Evolutionary conservation across 768 basidiomycete genomes (phyloP).

Genomic region (Tylopilus plumbeoviolaceoides): DNA sequence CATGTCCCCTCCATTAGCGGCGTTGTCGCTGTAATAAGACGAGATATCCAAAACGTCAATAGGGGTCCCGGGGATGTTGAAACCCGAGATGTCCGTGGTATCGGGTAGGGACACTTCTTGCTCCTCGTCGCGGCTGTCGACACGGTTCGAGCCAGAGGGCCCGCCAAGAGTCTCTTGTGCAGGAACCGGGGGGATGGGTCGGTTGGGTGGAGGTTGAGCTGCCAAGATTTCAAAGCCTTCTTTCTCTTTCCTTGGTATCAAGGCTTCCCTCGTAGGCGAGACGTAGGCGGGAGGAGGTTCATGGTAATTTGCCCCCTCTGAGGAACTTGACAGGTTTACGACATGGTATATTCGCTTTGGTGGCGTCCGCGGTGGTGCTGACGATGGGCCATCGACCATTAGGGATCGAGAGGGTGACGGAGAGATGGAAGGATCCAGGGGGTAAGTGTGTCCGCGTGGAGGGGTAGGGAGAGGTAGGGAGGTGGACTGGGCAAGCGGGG

Average conservation of each 20-base stretch:
- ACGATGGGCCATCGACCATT: neutral
- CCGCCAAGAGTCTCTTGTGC: neutral
- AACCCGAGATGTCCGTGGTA: neutral
- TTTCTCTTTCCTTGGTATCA: constrained; percentile 17
- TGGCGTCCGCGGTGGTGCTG: constrained; percentile 30
- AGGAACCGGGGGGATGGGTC: constrained; percentile 19
- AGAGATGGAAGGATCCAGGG: constrained; percentile 8
- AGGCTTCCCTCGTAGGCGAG: constrained; percentile 18
- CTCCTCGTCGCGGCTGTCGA: neutral
- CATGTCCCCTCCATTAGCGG: constrained; percentile 5
- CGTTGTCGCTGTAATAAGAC: constrained; percentile 13
- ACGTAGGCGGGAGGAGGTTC: constrained; percentile 49
- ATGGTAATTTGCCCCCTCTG: constrained; percentile 14
- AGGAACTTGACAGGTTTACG: constrained; percentile 34
- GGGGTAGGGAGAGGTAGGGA: constrained; percentile 19
- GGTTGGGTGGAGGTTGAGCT: constrained; percentile 11
- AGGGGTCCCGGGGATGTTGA: constrained; percentile 20
- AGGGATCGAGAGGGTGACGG: constrained; percentile 8
- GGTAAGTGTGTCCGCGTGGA: constrained; percentile 2
- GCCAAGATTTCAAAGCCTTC: neutral
- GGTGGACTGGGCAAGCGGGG: constrained; percentile 24
- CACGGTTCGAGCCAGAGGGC: constrained; percentile 4
- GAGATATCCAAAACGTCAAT: constrained; percentile 30
- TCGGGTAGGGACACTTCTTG: neutral
- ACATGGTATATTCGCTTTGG: constrained; percentile 41